phyloP scores from a whole-genome alignment of 208 protist genomes.

The Leishmania mexicana region DNA sequence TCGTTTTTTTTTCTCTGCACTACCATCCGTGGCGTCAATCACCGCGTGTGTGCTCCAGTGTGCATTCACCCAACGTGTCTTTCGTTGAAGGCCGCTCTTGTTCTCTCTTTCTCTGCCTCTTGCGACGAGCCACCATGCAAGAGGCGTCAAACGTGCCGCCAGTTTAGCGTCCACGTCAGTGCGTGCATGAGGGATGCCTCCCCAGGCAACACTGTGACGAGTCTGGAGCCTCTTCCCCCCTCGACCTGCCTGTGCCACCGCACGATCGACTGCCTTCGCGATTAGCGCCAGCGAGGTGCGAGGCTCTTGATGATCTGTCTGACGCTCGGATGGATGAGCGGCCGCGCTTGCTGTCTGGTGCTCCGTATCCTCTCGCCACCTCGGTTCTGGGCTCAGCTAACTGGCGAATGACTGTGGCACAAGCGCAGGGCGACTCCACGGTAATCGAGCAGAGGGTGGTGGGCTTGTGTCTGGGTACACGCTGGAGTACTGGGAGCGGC shows the following conservation, averaged over 20 bases:
- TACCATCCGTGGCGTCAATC: background rate
- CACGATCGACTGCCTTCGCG: background rate
- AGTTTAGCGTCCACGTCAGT: background rate
- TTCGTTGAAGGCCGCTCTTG: background rate
- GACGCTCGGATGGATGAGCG: no score
- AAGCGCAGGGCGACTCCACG: no score
- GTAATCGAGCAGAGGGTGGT: no score
- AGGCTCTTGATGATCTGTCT: no score
- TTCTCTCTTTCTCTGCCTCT: background rate
- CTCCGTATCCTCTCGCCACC: no score
- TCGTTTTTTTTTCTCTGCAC: background rate
- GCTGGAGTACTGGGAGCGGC: no score
- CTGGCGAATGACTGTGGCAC: no score
- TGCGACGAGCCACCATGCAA: background rate
- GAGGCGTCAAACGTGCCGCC: background rate
- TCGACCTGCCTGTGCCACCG: background rate
- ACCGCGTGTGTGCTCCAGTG: background rate
- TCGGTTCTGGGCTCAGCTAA: no score
- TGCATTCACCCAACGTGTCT: background rate
- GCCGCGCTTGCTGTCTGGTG: no score
- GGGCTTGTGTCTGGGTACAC: no score
- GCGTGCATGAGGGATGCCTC: background rate
- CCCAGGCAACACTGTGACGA: background rate
- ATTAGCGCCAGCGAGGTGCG: no score
- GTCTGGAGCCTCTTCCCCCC: background rate